Conservation (phyloP, 306 rosid species). For the Cucurbita moschata region DNA sequence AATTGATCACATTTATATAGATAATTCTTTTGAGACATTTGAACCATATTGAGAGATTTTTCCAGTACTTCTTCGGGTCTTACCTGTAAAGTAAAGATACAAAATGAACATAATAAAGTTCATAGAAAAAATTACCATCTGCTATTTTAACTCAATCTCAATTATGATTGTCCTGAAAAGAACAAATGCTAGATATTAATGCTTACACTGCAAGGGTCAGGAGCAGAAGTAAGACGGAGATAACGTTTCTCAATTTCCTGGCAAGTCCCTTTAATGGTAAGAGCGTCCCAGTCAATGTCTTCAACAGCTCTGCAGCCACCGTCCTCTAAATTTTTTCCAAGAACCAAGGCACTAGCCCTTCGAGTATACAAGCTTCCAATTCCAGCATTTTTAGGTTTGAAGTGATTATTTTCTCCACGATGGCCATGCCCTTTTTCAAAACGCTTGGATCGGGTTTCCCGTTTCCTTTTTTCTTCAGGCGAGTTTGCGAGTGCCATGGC, state of each 20-base stretch:
- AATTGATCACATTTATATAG: conserved; percentile 90
- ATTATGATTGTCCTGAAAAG: not conserved
- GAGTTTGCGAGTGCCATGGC: conserved; percentile 62
- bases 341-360: conserved; percentile 67
- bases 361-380: conserved; percentile 56
- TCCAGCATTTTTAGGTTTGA: conserved; percentile 41
- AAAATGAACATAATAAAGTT: not conserved
- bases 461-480: conserved; percentile 85
- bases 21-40: conserved; percentile 76
- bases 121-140: not conserved
- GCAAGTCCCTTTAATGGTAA: conserved; percentile 95
- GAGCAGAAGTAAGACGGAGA: conserved; percentile 95
- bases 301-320: conserved; percentile 80
- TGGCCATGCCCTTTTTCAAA: conserved; percentile 77
- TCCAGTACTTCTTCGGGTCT: conserved; percentile 98
- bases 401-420: conserved; percentile 38
- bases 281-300: conserved; percentile 99
- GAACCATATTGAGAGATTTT: conserved; percentile 76
- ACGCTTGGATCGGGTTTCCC: conserved; percentile 85
- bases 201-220: conserved; percentile 83
- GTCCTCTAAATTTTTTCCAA: conserved; percentile 66
- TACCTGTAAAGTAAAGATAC: conserved; percentile 39
- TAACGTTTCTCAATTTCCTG: conserved; percentile 93
- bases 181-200: not conserved
- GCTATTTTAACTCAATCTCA: not conserved